Percentiles rank a stretch among this genome's conserved stretches.
phyloP scores from a whole-genome alignment of 352 stramenopile genomes.

The Pelagophyceae sp. region DNA sequence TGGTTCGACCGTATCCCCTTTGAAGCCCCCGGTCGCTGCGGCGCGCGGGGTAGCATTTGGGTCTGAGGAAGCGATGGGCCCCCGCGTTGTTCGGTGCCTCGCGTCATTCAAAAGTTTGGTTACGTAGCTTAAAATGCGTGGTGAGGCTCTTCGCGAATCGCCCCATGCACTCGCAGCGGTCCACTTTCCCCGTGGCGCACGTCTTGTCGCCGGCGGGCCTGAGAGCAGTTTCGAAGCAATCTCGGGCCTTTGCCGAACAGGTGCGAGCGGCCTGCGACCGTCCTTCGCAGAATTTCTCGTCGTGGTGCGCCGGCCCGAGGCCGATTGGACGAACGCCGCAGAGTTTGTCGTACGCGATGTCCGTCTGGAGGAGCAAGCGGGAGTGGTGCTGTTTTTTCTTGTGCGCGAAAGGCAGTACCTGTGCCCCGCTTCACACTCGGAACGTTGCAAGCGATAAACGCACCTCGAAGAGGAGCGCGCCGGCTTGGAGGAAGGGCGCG shows the following conservation, averaged over 20 bases:
- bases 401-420: neutral
- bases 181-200: neutral
- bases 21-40: no score
- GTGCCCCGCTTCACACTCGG: no score
- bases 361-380: neutral
- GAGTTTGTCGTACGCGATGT: neutral
- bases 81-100: no score
- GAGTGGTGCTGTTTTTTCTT: neutral
- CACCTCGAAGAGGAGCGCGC: neutral
- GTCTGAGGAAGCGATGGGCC: no score
- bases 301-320: neutral
- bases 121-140: no score
- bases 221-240: conserved; percentile 1
- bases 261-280: neutral
- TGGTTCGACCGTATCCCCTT: no score
- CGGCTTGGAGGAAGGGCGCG: neutral
- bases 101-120: no score
- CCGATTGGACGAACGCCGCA: neutral
- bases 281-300: neutral
- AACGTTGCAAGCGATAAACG: no score
- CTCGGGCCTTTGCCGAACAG: neutral
- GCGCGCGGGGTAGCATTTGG: no score
- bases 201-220: neutral
- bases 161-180: conserved; percentile 1
- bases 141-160: neutral